These are phyloP conservation scores for Metschnikowia lachancei DNA, from an alignment of 805 yeast species.

Conservation along the genomic window DNA sequence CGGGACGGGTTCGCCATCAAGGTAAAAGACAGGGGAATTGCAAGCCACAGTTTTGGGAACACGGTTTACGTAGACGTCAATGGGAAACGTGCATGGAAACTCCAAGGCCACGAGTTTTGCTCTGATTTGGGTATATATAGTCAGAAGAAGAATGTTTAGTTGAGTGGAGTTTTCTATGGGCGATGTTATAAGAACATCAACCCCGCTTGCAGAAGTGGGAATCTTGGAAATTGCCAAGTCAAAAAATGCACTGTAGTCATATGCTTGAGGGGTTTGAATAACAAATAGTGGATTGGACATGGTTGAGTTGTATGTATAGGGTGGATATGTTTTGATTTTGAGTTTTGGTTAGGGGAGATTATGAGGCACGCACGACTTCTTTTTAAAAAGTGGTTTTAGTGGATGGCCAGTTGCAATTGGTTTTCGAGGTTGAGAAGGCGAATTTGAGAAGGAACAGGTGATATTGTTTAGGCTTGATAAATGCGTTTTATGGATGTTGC, in stretches of 20 bases:
- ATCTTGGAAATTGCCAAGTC: slow-evolving; percentile 4
- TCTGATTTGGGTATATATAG: slow-evolving; percentile 26
- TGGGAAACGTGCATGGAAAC: slow-evolving; percentile 26
- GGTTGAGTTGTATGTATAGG: neutral
- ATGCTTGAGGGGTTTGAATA: neutral
- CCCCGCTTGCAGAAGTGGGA: neutral
- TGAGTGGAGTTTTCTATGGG: slow-evolving; percentile 22
- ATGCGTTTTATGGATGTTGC: too few relatives aligned
- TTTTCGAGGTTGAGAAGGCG: too few relatives aligned
- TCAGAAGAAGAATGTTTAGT: slow-evolving; percentile 29
- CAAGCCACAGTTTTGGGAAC: neutral
- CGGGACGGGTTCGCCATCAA: slow-evolving; percentile 2
- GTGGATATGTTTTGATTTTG: too few relatives aligned
- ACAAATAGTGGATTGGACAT: slow-evolving; percentile 1
- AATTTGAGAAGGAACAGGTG: too few relatives aligned
- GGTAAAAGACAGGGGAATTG: neutral
- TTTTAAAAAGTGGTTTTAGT: too few relatives aligned
- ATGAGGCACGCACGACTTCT: too few relatives aligned
- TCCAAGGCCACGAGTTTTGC: slow-evolving; percentile 14
- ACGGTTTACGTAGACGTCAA: slow-evolving; percentile 30
- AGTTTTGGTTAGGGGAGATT: too few relatives aligned
- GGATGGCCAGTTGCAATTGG: too few relatives aligned
- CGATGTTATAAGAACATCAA: slow-evolving; percentile 28
- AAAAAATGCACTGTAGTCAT: slow-evolving; percentile 15
- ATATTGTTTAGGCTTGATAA: too few relatives aligned